Evolutionary conservation across 768 basidiomycete species (phyloP), one percentile per base, ranked within the genome.

Genomic region (Rhodotorula sphaerocarpa): DNA sequence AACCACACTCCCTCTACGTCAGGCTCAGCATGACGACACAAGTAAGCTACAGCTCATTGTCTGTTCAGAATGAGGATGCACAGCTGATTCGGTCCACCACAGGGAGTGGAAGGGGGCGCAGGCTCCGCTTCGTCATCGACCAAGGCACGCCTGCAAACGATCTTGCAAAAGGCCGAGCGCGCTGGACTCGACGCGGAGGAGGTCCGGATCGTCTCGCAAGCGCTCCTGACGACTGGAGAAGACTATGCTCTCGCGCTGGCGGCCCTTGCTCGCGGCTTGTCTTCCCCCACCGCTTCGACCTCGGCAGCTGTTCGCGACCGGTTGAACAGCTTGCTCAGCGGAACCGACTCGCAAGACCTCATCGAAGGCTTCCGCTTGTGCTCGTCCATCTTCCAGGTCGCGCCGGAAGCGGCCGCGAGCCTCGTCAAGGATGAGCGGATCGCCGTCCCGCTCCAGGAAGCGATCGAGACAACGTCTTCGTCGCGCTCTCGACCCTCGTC

Each of bases 351-450:
- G 20, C 21, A 47, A 16, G 77, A 79, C 41, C 74, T 83, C 31
- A 75, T 85, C 23, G 75, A 77, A 20, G 84, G 83, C 16, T 75
- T 86, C 43, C 80, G 82, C 2, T 85, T 89, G 73, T 78, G 90
- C 52, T 78, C 80, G n/a, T 87, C 87, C 1, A 77, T 92, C 25
- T 88, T 90, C 71, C 87, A 90, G 73, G 82, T 90, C n/a, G 87
- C 89, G 68, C 80, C 83, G 75, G 76, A 80, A 55, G 77, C 82
- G 2, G 89, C 87, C 15, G 78, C 83, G 15, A 69, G 78, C 28
- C 82, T 92, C 56, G 83, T 90, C 59, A 74, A 77, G 42, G 78
- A 79, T 53, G 84, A 87, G 62, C 84, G 83, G 6, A 73, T 85
- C 21, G 69, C 84, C 36, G 83, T 86, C 43, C 79, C 80, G 48